A percentile compares a stretch with the other conserved stretches of the same genome.
phyloP scores from a whole-genome alignment of 495 filamentous ascomycete genomes.

The Aspergillus sparsus region DNA sequence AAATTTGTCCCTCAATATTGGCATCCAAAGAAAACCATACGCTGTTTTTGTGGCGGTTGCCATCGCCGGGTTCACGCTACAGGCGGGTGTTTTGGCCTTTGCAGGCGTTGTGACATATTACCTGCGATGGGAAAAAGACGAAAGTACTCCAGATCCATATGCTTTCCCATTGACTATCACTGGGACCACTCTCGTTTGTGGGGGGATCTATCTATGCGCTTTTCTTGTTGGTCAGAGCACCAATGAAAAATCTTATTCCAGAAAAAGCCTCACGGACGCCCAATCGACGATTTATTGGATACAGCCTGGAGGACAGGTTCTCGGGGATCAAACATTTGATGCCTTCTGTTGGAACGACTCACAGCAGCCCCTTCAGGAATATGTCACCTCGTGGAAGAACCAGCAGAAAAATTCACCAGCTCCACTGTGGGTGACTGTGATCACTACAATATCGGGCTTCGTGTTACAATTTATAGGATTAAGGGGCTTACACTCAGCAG shows the following conservation, averaged over 20 bases:
- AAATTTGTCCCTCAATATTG: slow-evolving; percentile 10
- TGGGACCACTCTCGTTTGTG: slow-evolving; percentile 13
- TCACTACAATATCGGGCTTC: slow-evolving; percentile 10
- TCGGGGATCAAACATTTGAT: slow-evolving; percentile 20
- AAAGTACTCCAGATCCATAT: slow-evolving; percentile 4
- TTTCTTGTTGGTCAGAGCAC: slow-evolving; percentile 20
- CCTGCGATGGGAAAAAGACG: slow-evolving; percentile 10
- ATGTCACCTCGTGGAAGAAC: slow-evolving; percentile 11
- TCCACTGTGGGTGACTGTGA: slow-evolving; percentile 5
- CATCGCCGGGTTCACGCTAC: not conserved
- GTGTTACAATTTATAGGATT: slow-evolving; percentile 18
- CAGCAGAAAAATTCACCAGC: too few species aligned
- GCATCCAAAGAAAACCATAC: not conserved
- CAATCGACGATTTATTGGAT: slow-evolving; percentile 13
- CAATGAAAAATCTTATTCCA: not conserved
- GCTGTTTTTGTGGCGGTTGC: not conserved
- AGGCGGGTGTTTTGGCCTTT: slow-evolving; percentile 2
- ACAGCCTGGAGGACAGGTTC: slow-evolving; percentile 14
- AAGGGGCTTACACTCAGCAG: slow-evolving; percentile 12
- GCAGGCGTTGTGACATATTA: slow-evolving; percentile 6
- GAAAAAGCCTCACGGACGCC: not conserved
- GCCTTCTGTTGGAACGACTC: slow-evolving; percentile 9
- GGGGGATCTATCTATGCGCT: slow-evolving; percentile 19
- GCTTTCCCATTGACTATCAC: slow-evolving; percentile 12
- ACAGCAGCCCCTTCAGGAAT: slow-evolving; percentile 2